phyloP scores from a whole-genome alignment of 192 early-diverging fungal genomes.

The Oehlia diaphana region DNA sequence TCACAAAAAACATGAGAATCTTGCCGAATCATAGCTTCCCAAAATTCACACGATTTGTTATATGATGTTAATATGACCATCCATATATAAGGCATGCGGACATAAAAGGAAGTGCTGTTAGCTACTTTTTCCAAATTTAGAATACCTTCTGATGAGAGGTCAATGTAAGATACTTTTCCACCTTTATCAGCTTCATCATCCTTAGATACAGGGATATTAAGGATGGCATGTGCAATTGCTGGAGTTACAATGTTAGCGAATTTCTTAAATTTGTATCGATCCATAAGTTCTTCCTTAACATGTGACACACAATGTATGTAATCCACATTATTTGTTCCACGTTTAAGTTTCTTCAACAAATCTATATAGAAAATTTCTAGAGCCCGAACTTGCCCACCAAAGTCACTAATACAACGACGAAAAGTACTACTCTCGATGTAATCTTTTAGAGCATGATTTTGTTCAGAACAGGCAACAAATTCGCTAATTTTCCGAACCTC shows the following conservation, averaged over 20 bases:
- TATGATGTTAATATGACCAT: too few relatives aligned
- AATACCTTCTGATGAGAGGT: too few relatives aligned
- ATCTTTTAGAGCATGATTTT: neutral
- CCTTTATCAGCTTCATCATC: too few relatives aligned
- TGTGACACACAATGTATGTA: neutral
- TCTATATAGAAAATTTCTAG: conserved; percentile 6
- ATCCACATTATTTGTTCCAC: conserved; percentile 5
- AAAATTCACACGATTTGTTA: too few relatives aligned
- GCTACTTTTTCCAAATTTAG: too few relatives aligned
- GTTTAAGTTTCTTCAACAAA: neutral
- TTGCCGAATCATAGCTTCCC: too few relatives aligned
- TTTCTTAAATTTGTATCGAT: neutral
- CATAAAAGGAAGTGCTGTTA: too few relatives aligned
- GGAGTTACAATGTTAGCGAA: neutral
- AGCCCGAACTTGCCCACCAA: conserved; percentile 11
- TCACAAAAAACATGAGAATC: too few relatives aligned
- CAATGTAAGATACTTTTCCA: too few relatives aligned
- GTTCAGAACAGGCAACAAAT: neutral
- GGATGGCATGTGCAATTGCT: neutral
- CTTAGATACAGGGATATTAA: too few relatives aligned
- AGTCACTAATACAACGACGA: neutral
- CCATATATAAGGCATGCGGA: too few relatives aligned
- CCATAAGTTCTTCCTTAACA: neutral
- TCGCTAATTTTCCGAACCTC: neutral
- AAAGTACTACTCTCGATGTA: neutral